Percentiles rank a stretch among this genome's conserved stretches.
Evolutionary conservation across 345 rosid genomes (phyloP).

Genomic region (Stellera chamaejasme): DNA sequence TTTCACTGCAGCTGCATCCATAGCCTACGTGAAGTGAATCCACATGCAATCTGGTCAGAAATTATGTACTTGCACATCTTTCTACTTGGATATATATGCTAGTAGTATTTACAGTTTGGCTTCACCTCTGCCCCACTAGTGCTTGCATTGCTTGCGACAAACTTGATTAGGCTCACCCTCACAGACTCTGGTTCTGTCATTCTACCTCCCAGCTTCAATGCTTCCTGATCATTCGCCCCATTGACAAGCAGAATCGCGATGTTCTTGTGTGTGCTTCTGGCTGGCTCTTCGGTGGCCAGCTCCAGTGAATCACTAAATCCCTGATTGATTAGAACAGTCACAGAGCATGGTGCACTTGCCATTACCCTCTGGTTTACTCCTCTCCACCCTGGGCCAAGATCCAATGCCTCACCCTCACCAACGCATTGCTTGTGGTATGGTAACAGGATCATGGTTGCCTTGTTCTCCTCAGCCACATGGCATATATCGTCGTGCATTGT

Average conservation of each 20-base stretch:
- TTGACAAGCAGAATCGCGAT: constrained; percentile 23
- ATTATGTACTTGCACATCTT: too few relatives aligned
- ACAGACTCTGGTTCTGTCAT: constrained; percentile 16
- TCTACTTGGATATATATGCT: too few relatives aligned
- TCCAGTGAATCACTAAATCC: constrained; percentile 12
- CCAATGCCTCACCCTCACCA: constrained; percentile 15
- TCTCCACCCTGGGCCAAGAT: constrained; percentile 18
- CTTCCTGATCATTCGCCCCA: constrained; percentile 26
- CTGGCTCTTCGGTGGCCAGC: neutral
- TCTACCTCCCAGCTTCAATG: constrained; percentile 17
- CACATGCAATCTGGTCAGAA: neutral
- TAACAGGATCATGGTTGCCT: constrained; percentile 30
- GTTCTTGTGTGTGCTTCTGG: neutral
- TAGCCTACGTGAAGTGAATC: constrained; percentile 1
- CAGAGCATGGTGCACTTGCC: constrained; percentile 24
- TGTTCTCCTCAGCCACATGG: constrained; percentile 23
- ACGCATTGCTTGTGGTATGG: constrained; percentile 26
- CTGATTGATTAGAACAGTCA: constrained; percentile 30
- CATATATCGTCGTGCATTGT: constrained; percentile 38
- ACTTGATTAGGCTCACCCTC: constrained; percentile 13
- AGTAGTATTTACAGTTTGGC: neutral
- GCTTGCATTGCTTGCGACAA: neutral
- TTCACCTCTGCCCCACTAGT: neutral
- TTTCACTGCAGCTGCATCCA: constrained; percentile 6
- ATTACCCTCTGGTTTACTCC: constrained; percentile 28